These are phyloP conservation scores for Pseudoscleropodium purum DNA, from an alignment of 225 moss, liverwort and hornwort genomes.

Conservation along the genomic window DNA sequence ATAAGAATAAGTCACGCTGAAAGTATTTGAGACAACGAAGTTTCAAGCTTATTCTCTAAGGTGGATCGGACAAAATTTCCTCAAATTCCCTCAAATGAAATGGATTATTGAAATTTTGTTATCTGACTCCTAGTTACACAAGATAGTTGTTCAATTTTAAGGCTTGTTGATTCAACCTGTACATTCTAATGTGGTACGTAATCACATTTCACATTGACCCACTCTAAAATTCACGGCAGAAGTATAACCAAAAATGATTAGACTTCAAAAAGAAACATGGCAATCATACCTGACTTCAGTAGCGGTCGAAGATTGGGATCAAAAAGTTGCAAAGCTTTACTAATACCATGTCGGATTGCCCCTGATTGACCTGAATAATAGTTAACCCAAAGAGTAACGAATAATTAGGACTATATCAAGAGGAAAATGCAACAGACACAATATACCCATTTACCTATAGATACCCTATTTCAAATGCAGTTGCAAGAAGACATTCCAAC, in stretches of 20 bases:
- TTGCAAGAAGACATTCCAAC: neutral
- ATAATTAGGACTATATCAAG: neutral
- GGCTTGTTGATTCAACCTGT: neutral
- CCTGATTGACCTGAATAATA: conserved; percentile 76
- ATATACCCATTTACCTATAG: neutral
- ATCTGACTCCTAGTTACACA: neutral
- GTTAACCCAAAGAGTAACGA: neutral
- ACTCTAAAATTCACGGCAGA: neutral
- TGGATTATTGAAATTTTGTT: too few relatives aligned
- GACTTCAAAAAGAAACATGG: neutral
- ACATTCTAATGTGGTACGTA: neutral
- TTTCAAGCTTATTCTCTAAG: neutral
- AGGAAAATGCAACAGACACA: neutral
- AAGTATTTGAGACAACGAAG: neutral
- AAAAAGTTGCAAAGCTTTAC: conserved; percentile 90
- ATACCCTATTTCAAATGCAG: neutral
- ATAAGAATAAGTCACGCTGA: neutral
- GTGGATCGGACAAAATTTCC: neutral
- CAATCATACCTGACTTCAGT: conserved; percentile 67
- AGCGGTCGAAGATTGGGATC: conserved; percentile 73
- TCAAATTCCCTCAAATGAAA: neutral
- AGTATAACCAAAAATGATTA: neutral
- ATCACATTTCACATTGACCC: neutral
- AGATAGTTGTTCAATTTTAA: neutral
- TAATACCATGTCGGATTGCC: conserved; percentile 87